Evolutionary conservation across 1,139 yeast genomes (phyloP), one percentile per base, ranked within the genome.

Genomic region (Meyerozyma athensensis): DNA sequence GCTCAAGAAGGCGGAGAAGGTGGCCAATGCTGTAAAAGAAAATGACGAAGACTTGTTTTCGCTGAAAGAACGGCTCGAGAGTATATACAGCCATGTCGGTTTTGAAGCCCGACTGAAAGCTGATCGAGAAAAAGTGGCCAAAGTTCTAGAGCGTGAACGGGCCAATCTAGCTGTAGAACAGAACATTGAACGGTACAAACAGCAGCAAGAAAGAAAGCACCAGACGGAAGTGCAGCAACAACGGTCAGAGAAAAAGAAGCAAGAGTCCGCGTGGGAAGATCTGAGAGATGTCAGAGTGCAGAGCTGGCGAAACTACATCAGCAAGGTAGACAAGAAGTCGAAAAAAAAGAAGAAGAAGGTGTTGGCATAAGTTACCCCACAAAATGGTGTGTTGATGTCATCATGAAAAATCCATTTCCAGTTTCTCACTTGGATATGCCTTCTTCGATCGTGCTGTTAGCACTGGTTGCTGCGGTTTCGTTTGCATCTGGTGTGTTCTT

Each of bases 1-100:
- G n/a, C 36, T 46, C 20, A 43, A 42, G 18, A 42, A 39, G 31
- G 48, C 50, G 7, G 44, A 45, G 30, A 31, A 36, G 30, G 39
- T 40, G 7, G 45, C 45, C 20, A 35, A 43, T 3, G 19, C 42
- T 9, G 44, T 37, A 4, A 35, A 37, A n/a, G 28, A 33, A 21
- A 20, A 22, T 19, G 30, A 33, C 7, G 19, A 33, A 18, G 32
- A 28, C 9, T 5, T 28, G 21, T 28, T 7, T 14, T 9, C 7
- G 21, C 13, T 17, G 9, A 10, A 20, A 9, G 30, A 19, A 18
- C 7, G 36, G 23, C 36, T 33, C 7, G 30, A 22, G 5, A 26
- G 21, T 14, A 33, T 33, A 16, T 33, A 33, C 18, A 33, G 17
- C 9, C 30, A 33, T 16, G 36, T 33, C 4, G 34, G 30, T 12